Percentiles rank a stretch among this genome's conserved stretches.
Conservation (phyloP, 768 basidiomycete genomes). For the Pleurotus ostreatus region DNA sequence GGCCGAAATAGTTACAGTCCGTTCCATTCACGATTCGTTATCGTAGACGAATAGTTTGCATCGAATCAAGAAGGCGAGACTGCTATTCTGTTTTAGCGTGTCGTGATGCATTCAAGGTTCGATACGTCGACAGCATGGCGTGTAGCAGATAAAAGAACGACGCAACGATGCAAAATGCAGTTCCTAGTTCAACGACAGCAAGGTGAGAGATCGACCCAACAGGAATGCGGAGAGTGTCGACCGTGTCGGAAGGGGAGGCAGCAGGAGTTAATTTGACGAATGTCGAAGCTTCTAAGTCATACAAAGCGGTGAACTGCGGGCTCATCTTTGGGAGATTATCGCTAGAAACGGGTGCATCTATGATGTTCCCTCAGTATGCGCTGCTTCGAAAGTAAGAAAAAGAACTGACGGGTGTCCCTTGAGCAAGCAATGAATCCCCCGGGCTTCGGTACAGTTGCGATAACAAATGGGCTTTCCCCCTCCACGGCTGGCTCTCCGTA, state of each 20-base stretch:
- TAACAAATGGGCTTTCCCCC: conserved; percentile 18
- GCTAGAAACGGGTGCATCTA: neutral
- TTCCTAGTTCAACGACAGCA: conserved; percentile 37
- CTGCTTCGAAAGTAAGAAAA: neutral
- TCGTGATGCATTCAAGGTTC: neutral
- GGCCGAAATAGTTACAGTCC: no score
- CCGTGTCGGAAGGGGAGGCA: conserved; percentile 5
- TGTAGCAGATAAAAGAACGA: conserved; percentile 34
- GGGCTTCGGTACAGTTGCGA: conserved; percentile 31
- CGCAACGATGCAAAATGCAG: conserved; percentile 31
- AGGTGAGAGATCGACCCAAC: conserved; percentile 33
- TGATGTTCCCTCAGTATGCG: neutral
- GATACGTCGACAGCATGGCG: conserved; percentile 9
- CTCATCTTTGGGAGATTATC: conserved; percentile 12
- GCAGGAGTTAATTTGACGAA: conserved; percentile 19
- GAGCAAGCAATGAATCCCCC: conserved; percentile 35
- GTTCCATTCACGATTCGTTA: no score
- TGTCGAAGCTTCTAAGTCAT: conserved; percentile 11
- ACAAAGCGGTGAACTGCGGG: conserved; percentile 13
- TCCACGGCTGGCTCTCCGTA: conserved; percentile 30
- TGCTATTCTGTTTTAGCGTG: no score
- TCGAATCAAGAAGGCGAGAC: no score
- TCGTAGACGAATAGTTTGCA: no score
- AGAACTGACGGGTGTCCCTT: conserved; percentile 16
- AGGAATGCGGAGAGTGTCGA: conserved; percentile 29